phyloP scores from a whole-genome alignment of 2,329 filamentous ascomycete species.

The Stagonosporopsis rhizophila region DNA sequence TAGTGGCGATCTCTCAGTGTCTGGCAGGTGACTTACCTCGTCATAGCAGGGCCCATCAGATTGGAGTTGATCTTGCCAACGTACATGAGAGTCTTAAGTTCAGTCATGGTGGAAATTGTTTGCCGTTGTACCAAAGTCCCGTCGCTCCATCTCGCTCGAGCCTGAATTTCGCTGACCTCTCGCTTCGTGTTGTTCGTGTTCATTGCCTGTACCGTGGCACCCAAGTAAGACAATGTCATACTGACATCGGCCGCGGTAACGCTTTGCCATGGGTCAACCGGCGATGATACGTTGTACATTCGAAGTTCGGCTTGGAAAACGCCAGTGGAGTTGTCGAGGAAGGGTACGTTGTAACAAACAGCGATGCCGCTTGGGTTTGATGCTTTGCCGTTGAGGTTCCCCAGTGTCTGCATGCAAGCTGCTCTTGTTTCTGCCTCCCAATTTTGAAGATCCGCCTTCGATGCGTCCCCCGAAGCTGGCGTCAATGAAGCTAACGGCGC shows the following conservation, averaged over 20 bases:
- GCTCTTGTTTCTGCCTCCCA: slow-evolving; percentile 50
- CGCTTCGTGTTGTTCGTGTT: slow-evolving; percentile 43
- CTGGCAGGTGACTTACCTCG: slow-evolving; percentile 60
- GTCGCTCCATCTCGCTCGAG: slow-evolving; percentile 26
- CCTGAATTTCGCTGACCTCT: slow-evolving; percentile 32
- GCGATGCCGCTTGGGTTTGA: slow-evolving; percentile 79
- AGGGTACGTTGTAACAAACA: slow-evolving; percentile 82
- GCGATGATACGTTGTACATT: slow-evolving; percentile 71
- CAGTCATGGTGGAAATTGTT: slow-evolving; percentile 35
- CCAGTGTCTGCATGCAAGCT: slow-evolving; percentile 67
- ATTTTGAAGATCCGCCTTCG: slow-evolving; percentile 37
- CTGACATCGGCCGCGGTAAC: slow-evolving; percentile 50
- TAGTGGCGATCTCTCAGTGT: slow-evolving; percentile 13
- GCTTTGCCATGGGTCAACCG: slow-evolving; percentile 57
- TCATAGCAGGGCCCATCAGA: slow-evolving; percentile 63
- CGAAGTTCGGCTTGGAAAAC: slow-evolving; percentile 79
- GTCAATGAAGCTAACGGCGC: slow-evolving; percentile 43
- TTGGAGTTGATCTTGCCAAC: slow-evolving; percentile 70
- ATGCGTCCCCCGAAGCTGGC: slow-evolving; percentile 46
- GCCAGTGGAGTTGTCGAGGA: slow-evolving; percentile 70
- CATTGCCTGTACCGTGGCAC: slow-evolving; percentile 52
- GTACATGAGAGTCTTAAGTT: slow-evolving; percentile 70
- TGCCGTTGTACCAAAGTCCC: slow-evolving; percentile 40
- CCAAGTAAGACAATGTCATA: slow-evolving; percentile 52
- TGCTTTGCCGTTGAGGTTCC: slow-evolving; percentile 60